Base-by-base conservation (phyloP, 352 stramenopile genomes). In the Pythium aristosporum region DNA sequence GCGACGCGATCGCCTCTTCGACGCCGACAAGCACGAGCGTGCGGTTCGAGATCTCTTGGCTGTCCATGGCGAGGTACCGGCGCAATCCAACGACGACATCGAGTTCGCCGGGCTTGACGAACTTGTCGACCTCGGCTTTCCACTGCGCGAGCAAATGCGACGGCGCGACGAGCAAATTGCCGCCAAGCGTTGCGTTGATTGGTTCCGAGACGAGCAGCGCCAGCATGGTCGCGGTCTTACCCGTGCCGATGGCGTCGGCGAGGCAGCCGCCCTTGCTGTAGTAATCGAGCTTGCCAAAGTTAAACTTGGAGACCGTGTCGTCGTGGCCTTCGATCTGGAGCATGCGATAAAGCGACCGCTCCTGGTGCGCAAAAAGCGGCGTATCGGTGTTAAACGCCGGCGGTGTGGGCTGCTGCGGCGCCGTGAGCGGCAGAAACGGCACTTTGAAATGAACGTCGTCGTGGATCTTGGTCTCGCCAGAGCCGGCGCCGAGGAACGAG, bases 281-380 rank as follows among this genome's bases (percentile, higher is more conserved):
- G 58, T 91, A 89, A 62, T 89, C 85, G 20, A 85, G 61, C 69
- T 83, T 79, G 28, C 82, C 82, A 49, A 91, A 91, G 67, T 91
- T 91, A 61, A 92, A 90, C 20, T 72, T 75, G 28, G 74, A 69
- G 21, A 92, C 77, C 0, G 53, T 37, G 28, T 88, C 84, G 59
- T 94, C 81, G 57, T 72, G 77, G 53, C 72, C 68, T 49, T 96
- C 87, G 48, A 96, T 89, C 71, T 92, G 75, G 41, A 90, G 71
- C 80, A 93, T 94, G 67, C 87, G 82, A 65, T 94, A 76, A 28
- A 96, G 73, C 30, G 87, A 92, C 42, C 87, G 85, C n/a, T 80
- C 71, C 58, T 96, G 87, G 68, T 96, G 87, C 18, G 76, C 71
- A 61, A 89, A 93, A 20, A 96, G 73, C 49, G 81, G 83, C n/a